Evolutionary conservation across 2,329 filamentous ascomycete species (phyloP), one percentile per base, ranked within the genome.

Genomic region (Ophiostoma himal-ulmi): DNA sequence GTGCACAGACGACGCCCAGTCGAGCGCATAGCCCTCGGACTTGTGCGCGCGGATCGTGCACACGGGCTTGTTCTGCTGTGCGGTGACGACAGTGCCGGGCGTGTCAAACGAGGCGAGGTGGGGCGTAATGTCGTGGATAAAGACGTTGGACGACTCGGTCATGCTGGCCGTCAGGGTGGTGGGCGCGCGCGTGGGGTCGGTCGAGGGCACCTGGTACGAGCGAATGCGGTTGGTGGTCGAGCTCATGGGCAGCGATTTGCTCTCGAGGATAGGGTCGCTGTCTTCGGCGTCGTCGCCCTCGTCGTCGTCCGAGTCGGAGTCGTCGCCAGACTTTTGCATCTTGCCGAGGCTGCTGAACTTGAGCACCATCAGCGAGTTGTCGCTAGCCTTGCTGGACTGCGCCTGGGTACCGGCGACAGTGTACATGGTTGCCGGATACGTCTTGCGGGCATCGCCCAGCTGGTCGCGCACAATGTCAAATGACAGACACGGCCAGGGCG

Each of bases 391-490:
- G 67, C 84, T 83, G 71, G 82, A 83, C 76, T 94, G 94, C 54
- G 95, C 95, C 82, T 99, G 95, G 14, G 95, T 99, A 72, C 95
- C 95, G 22, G 93, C 90, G 41, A 98, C 94, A 13, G 94, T 91
- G 82, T 98, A 99, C 82, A 97, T 90, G 71, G 94, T 97, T 68
- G 93, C 93, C 36, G 95, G 95, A 80, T 96, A 99, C n/a, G 90
- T 89, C 79, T 90, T 96, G 77, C 95, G 90, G 80, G 93, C 89
- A 78, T 97, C 91, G 75, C 95, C 95, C 22, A 99, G 86, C 69
- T 85, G 84, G 81, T 99, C 95, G 76, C 86, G 89, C 73, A 99
- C 81, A 72, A 99, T 90, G 78, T 98, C 95, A 80, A 97, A 97
- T 1, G 94, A 98, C 20, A 99, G 86, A 79, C 95, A 99, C 3